Conservation (phyloP, 2,329 filamentous ascomycete genomes). For the Xylaria sp. region DNA sequence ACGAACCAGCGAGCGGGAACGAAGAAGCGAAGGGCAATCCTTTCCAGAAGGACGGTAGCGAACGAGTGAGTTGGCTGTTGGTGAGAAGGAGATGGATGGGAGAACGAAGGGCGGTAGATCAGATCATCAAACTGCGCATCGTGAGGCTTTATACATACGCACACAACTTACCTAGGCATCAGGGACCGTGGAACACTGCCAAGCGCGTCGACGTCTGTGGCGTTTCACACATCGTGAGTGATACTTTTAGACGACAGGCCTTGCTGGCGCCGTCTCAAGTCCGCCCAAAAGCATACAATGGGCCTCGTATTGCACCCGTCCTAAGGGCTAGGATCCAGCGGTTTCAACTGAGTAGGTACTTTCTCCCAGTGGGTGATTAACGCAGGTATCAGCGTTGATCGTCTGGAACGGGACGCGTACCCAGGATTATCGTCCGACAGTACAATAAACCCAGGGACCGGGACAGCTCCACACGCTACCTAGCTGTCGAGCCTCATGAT, state of each 20-base stretch:
- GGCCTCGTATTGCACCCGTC: not conserved
- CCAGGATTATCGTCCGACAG: not conserved
- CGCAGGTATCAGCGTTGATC: not conserved
- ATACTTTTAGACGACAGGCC: slow-evolving; percentile 2
- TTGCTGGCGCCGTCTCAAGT: slow-evolving; percentile 16
- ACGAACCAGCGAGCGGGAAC: slow-evolving; percentile 28
- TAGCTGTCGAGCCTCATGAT: slow-evolving; percentile 1
- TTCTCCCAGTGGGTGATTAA: not conserved
- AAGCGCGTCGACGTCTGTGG: not conserved
- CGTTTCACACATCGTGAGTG: slow-evolving; percentile 19
- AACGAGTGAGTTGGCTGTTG: not conserved
- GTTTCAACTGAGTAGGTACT: not conserved
- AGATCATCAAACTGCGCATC: slow-evolving; percentile 18
- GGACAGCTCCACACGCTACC: not conserved
- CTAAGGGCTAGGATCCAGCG: slow-evolving; percentile 2
- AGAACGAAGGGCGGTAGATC: not conserved
- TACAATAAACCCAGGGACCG: not conserved
- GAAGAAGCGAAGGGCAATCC: slow-evolving; percentile 25
- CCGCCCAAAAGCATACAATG: not conserved
- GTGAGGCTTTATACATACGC: slow-evolving; percentile 17
- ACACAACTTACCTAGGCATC: no score
- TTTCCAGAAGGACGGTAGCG: slow-evolving; percentile 23
- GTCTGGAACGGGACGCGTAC: not conserved
- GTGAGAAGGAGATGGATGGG: not conserved
- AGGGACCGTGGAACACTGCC: not conserved